Conservation (phyloP, 345 rosid species). For the Aquilaria sinensis region DNA sequence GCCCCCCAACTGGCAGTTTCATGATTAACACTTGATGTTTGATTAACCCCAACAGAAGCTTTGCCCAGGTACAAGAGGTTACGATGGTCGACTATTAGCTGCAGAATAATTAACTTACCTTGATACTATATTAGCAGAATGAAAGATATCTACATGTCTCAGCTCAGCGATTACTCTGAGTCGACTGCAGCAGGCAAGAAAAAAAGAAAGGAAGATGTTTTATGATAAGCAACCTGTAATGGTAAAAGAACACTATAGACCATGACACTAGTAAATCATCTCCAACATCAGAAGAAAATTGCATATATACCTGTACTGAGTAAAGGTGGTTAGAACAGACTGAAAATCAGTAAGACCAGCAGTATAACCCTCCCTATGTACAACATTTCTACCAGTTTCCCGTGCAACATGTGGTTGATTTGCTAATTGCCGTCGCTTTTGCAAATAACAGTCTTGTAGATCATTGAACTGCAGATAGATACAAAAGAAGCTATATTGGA, state of each 20-base stretch:
- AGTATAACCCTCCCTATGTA: conserved; percentile 76
- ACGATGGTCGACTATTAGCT: background rate
- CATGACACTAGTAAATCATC: background rate
- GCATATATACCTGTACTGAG: conserved; percentile 70
- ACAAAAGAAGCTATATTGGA: conserved; percentile 4
- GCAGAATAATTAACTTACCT: conserved; percentile 45
- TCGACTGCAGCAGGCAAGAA: conserved; percentile 45
- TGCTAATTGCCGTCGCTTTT: conserved; percentile 76
- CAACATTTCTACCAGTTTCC: conserved; percentile 57
- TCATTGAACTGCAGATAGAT: conserved; percentile 64
- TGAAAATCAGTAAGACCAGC: conserved; percentile 89
- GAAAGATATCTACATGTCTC: conserved; percentile 92
- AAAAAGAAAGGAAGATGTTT: conserved; percentile 4
- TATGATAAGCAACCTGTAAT: conserved; percentile 1
- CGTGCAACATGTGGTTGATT: conserved; percentile 48
- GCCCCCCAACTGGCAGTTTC: no score
- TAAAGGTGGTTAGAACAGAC: conserved; percentile 75
- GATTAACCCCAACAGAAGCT: no score
- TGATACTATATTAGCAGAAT: conserved; percentile 96
- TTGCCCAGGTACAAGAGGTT: no score
- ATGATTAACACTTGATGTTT: no score
- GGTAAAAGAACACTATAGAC: conserved; percentile 6
- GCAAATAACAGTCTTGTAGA: conserved; percentile 92
- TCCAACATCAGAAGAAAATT: background rate
- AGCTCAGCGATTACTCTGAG: conserved; percentile 95